Evolutionary conservation across 2,329 filamentous ascomycete genomes (phyloP).

Genomic region (Verticillium nubilum): DNA sequence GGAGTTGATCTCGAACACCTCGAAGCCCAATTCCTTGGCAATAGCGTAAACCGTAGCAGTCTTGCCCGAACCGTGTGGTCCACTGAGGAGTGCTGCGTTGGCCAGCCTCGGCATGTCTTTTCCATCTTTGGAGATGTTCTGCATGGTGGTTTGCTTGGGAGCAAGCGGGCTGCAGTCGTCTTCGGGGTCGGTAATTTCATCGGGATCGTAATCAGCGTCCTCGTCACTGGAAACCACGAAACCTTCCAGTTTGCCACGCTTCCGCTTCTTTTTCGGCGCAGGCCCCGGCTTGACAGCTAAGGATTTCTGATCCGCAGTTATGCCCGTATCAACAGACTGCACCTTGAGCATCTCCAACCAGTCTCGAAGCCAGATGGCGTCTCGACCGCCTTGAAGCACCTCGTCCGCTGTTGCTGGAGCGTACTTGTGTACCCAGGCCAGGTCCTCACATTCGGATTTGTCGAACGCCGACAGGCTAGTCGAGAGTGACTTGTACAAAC

Average conservation of each 20-base stretch:
- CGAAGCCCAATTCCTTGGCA: slow-evolving; percentile 85
- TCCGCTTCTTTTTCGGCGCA: slow-evolving; percentile 54
- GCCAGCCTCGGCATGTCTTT: slow-evolving; percentile 46
- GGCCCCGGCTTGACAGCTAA: slow-evolving; percentile 18
- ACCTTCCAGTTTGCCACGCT: slow-evolving; percentile 69
- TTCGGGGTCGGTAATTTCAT: slow-evolving; percentile 61
- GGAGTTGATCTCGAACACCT: slow-evolving; percentile 91
- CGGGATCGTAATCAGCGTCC: slow-evolving; percentile 59
- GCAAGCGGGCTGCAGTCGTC: slow-evolving; percentile 29
- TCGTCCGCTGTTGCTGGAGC: slow-evolving; percentile 63
- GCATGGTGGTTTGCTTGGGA: slow-evolving; percentile 49
- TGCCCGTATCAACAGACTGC: slow-evolving; percentile 64
- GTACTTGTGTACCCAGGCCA: slow-evolving; percentile 81
- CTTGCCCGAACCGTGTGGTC: slow-evolving; percentile 86
- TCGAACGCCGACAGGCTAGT: slow-evolving; percentile 74
- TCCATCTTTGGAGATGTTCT: slow-evolving; percentile 28
- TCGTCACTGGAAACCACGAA: slow-evolving; percentile 79
- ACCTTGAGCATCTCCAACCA: slow-evolving; percentile 79
- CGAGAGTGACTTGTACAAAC: slow-evolving; percentile 55
- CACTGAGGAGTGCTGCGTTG: slow-evolving; percentile 84
- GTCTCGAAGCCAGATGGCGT: slow-evolving; percentile 66
- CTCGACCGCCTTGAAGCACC: slow-evolving; percentile 69
- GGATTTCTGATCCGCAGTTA: slow-evolving; percentile 26
- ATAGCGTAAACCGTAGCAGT: slow-evolving; percentile 88
- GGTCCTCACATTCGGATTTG: slow-evolving; percentile 64